Evolutionary conservation across 2,329 filamentous ascomycete genomes (phyloP).

Genomic region (Lachnellula willkommii): DNA sequence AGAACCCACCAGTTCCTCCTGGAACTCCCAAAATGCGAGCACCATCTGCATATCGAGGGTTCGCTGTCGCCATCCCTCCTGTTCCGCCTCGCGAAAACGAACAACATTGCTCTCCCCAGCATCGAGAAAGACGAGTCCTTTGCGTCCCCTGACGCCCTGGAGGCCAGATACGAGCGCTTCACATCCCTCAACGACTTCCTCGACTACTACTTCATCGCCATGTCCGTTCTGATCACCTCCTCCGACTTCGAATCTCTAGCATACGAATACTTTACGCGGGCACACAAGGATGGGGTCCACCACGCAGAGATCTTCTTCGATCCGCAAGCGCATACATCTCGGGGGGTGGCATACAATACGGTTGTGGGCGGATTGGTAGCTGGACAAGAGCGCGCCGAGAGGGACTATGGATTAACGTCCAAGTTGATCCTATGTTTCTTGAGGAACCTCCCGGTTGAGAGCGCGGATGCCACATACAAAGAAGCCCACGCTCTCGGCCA

Average conservation of each 20-base stretch:
- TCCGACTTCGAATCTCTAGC: conserved; percentile 70
- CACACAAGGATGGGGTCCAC: conserved; percentile 57
- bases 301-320: conserved; percentile 80
- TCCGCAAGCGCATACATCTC: conserved; percentile 65
- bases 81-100: conserved; percentile 62
- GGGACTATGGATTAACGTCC: conserved; percentile 59
- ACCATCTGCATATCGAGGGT: conserved; percentile 76
- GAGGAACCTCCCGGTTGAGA: conserved; percentile 58
- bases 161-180: conserved; percentile 61
- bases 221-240: conserved; percentile 59
- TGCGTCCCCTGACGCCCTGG: conserved; percentile 52
- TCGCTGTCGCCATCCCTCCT: conserved; percentile 65
- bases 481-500: conserved; percentile 39
- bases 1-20: conserved; percentile 46
- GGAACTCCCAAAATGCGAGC: conserved; percentile 72
- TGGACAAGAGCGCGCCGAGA: conserved; percentile 55
- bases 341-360: conserved; percentile 58
- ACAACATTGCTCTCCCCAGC: conserved; percentile 56
- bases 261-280: conserved; percentile 64
- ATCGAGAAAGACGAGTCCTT: conserved; percentile 57
- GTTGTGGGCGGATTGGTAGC: conserved; percentile 58
- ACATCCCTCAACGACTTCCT: conserved; percentile 72
- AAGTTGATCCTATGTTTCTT: conserved; percentile 68
- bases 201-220: conserved; percentile 71
- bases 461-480: conserved; percentile 46